Evolutionary conservation across 2,329 filamentous ascomycete genomes (phyloP).

Genomic region (Trichophyton benhamiae): DNA sequence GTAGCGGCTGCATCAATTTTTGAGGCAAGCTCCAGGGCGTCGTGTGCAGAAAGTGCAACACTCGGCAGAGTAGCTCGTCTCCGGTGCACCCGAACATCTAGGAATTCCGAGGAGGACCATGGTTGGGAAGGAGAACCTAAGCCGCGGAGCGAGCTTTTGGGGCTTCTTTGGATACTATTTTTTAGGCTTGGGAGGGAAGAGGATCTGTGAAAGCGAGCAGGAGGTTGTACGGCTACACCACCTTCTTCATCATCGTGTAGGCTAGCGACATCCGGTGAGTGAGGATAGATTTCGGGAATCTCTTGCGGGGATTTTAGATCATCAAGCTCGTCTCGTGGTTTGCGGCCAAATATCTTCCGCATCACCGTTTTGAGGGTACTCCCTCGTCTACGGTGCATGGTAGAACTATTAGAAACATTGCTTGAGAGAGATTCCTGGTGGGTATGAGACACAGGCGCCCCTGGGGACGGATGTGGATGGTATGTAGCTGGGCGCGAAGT

Average conservation of each 20-base stretch:
- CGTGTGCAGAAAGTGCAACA: slow-evolving; percentile 32
- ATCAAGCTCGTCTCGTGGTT: slow-evolving; percentile 20
- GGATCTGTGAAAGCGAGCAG: slow-evolving; percentile 7
- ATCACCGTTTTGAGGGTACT: slow-evolving; percentile 34
- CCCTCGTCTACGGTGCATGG: slow-evolving; percentile 28
- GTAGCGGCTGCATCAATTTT: slow-evolving; percentile 6
- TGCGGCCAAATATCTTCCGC: slow-evolving; percentile 33
- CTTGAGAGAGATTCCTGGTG: slow-evolving; percentile 18
- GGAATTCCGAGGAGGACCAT: neutral
- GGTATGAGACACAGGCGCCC: slow-evolving; percentile 13
- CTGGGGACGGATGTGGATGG: slow-evolving; percentile 9
- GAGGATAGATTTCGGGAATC: neutral
- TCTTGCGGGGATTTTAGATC: neutral
- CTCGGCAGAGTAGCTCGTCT: slow-evolving; percentile 36
- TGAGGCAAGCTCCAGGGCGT: slow-evolving; percentile 19
- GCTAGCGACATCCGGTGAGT: neutral
- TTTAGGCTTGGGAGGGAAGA: slow-evolving; percentile 8
- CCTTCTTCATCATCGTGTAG: neutral
- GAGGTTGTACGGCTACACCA: neutral
- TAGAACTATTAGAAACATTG: slow-evolving; percentile 15
- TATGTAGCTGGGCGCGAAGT: slow-evolving; percentile 9
- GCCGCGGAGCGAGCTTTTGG: neutral
- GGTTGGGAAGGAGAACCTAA: neutral
- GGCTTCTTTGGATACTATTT: neutral
- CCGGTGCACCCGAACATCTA: slow-evolving; percentile 11